Evolutionary conservation across 352 stramenopile species (phyloP), one percentile per base, ranked within the genome.

Genomic region (Globisporangium orthogonon): DNA sequence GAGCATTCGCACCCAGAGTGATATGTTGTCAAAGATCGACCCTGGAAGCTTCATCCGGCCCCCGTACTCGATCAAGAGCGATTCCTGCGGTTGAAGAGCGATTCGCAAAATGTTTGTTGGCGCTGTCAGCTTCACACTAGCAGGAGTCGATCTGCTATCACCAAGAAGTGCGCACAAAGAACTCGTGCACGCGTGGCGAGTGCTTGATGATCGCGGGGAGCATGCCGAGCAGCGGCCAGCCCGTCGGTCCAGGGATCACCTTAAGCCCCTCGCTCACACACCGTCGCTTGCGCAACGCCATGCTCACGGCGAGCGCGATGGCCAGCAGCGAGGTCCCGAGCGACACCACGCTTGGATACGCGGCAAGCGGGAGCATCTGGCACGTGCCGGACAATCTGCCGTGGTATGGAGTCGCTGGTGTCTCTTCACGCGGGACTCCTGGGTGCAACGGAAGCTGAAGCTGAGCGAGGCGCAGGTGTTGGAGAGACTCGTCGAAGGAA

Each of bases 121-220:
- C 23, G 1, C 23, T 23, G 23, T 23, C 23, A 23, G 23, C 23
- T 23, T 23, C 23, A 23, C 23, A 23, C 23, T 37, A 37, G 33
- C 33, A 37, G 33, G 23, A 23, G 23, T 23, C 23, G 1, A 23
- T 23, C 33, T 37, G 33, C 33, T 9, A 11, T 43, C 4, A 17
- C 4, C 1, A 5, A 43, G 35, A 43, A 13, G 37, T 4, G 11
- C 44, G 44, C 18, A 52, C 54, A 18, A 48, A 46, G 39, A 59
- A 66, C 45, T 66, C 31, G 39, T 66, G 48, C 9, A 66, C 39
- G n/a, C 61, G 61, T 11, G 40, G 11, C 7, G 50, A 23, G 39
- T 64, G 40, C 3, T 28, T 23, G 17, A 58, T 11, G 18, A 65
- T 37, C 2, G 48, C 35, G 0, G 61, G 61, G n/a, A 67, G 35